Evolutionary conservation across 306 rosid species (phyloP).

Genomic region (Sicyos baderoa): DNA sequence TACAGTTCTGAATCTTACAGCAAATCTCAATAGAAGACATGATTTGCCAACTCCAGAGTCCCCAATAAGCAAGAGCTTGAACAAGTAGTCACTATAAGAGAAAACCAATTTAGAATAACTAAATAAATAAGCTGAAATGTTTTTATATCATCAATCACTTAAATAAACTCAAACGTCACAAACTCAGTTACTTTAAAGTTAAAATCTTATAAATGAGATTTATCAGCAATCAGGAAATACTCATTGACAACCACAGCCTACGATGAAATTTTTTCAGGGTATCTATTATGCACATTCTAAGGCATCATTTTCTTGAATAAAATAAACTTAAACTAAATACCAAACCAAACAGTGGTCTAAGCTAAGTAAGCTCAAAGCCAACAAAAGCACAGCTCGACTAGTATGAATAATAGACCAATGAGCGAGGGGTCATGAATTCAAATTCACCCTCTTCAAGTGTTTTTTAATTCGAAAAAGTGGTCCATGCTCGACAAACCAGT

Average conservation of each 20-base stretch:
- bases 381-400: no score
- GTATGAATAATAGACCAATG: no score
- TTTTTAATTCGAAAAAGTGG: no score
- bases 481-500: background rate
- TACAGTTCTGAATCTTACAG: conserved; percentile 26
- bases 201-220: no score
- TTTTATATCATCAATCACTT: background rate
- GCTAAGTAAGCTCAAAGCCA: no score
- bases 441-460: no score
- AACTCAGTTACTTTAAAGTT: no score
- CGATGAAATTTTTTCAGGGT: background rate
- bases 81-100: conserved; percentile 41
- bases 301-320: background rate
- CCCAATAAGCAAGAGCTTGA: conserved; percentile 48
- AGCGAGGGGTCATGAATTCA: no score
- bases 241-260: background rate
- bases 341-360: background rate
- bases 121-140: background rate
- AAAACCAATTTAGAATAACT: background rate
- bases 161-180: no score
- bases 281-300: background rate
- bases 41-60: conserved; percentile 51
- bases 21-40: conserved; percentile 47
- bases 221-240: no score
- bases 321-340: background rate